phyloP scores from a whole-genome alignment of 768 basidiomycete genomes.

The Boletus rubropictus region DNA sequence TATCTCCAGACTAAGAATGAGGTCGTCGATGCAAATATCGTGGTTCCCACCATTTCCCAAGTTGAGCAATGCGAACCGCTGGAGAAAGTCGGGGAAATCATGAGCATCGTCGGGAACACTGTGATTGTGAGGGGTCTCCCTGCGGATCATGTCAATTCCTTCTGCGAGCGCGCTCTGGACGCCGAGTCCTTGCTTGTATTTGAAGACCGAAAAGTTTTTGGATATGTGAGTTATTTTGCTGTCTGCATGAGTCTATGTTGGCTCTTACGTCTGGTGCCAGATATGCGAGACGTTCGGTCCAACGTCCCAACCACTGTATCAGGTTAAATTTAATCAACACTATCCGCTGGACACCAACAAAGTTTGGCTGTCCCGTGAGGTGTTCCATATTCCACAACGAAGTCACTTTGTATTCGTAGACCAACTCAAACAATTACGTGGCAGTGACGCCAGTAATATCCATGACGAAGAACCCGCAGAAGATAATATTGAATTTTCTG shows the following conservation, averaged over 20 bases:
- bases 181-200: conserved; percentile 88
- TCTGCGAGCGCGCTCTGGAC: conserved; percentile 67
- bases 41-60: conserved; percentile 57
- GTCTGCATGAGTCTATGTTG: conserved; percentile 10
- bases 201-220: conserved; percentile 83
- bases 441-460: conserved; percentile 91
- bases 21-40: conserved; percentile 50
- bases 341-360: conserved; percentile 57
- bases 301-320: conserved; percentile 83
- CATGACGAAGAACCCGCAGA: conserved; percentile 92
- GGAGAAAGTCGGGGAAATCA: conserved; percentile 73
- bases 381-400: conserved; percentile 77
- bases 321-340: conserved; percentile 68
- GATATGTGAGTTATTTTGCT: conserved; percentile 57
- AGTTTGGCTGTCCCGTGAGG: conserved; percentile 50
- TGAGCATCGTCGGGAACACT: conserved; percentile 65
- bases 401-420: conserved; percentile 82
- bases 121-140: conserved; percentile 67
- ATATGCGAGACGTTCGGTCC: conserved; percentile 96
- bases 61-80: conserved; percentile 60
- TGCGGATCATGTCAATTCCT: conserved; percentile 38
- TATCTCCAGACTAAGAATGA: conserved; percentile 70
- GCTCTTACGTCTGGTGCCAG: conserved; percentile 35
- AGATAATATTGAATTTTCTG: conserved; percentile 89
- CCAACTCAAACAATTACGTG: conserved; percentile 64